Evolutionary conservation across 495 filamentous ascomycete species (phyloP).

Genomic region (Penicillium pulvis): DNA sequence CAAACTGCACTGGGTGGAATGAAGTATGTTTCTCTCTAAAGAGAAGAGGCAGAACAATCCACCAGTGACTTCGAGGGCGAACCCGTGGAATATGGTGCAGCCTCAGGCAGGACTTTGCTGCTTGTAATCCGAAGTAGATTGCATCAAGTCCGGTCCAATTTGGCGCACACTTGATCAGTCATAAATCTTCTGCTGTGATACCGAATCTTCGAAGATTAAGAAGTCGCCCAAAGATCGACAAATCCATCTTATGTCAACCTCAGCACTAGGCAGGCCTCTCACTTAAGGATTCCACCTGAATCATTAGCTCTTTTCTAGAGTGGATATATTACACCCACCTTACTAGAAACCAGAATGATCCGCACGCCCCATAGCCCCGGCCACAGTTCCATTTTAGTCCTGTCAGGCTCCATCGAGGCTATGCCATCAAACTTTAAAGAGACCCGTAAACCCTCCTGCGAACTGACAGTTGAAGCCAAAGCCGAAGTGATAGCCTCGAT

Average conservation of each 20-base stretch:
- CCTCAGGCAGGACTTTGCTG: too few relatives aligned
- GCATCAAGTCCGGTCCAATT: background rate
- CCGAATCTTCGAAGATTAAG: background rate
- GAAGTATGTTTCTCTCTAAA: too few relatives aligned
- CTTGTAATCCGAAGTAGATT: too few relatives aligned
- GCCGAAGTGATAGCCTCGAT: slow-evolving; percentile 11
- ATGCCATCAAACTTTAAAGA: slow-evolving; percentile 14
- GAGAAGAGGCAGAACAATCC: too few relatives aligned
- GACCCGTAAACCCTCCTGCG: slow-evolving; percentile 9
- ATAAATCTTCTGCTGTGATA: too few relatives aligned
- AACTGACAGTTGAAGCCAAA: slow-evolving; percentile 14
- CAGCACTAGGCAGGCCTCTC: background rate
- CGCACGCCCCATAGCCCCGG: background rate
- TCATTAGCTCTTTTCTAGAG: background rate
- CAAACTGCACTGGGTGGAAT: too few relatives aligned
- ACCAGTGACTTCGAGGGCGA: too few relatives aligned
- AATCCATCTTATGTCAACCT: background rate
- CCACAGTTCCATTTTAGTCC: background rate
- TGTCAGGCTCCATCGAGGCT: background rate
- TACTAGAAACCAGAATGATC: background rate
- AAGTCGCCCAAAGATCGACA: background rate
- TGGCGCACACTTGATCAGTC: too few relatives aligned
- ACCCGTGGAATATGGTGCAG: too few relatives aligned
- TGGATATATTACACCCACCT: background rate
- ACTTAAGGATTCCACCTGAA: background rate